Evolutionary conservation across 2,329 filamentous ascomycete genomes (phyloP), one percentile per base, ranked within the genome.

Genomic region (Ambrosiella beaveri): DNA sequence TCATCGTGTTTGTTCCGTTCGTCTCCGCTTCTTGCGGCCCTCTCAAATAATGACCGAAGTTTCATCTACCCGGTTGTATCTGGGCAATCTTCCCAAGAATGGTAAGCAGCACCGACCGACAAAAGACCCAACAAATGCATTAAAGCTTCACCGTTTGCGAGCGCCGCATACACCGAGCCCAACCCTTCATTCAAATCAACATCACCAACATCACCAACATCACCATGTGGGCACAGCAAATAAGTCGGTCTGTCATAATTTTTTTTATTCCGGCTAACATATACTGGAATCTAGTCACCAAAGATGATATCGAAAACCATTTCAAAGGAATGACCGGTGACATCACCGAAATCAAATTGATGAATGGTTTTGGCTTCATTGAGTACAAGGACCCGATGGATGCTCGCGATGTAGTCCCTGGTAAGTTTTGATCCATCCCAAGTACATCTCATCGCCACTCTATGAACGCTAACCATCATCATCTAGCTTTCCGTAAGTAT

Each of bases 321-420:
- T 98, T 98, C 75, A 85, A 85, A 71, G 89, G 96, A 82, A 93
- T 91, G 69, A 91, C 89, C 65, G 93, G 93, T 71, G 89, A 95
- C 71, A 97, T 98, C 70, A 93, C 86, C 65, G 93, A 98, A 76
- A 91, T 98, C 75, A 98, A 98, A 78, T 82, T 98, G 63, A 98
- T 98, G 93, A 97, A 95, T 70, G 93, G 93, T 68, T 98, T 98
- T 70, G 93, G 93, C 70, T 98, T 98, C 77, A 95, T 98, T 70
- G 93, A 98, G 73, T 98, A 97, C 74, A 94, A 96, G 73, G 93
- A 97, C 75, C 83, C 89, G 60, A 88, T 96, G 86, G 93, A 98
- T 75, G 93, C 93, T 65, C 86, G 91, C 69, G 93, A 98, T 74
- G 90, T 98, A 63, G 93, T 98, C 68, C 93, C 93, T 73, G 91